A percentile compares a stretch with the other conserved stretches of the same genome.
Evolutionary conservation across 192 early-diverging fungal genomes (phyloP).

Genomic region (Polychytrium aggregatum): DNA sequence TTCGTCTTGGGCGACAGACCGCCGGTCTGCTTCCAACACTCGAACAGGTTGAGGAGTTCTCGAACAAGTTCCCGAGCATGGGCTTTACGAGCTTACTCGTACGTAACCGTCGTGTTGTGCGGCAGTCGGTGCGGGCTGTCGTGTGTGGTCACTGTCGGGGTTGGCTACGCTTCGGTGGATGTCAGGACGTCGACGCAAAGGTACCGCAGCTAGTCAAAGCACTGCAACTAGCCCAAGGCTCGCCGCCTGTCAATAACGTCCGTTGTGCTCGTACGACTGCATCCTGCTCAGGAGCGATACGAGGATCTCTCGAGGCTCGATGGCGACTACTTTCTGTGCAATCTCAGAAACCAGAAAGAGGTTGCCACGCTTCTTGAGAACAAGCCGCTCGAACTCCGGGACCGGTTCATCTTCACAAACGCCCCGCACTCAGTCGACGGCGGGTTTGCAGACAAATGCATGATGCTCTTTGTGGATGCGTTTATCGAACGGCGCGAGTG

Average conservation of each 20-base stretch:
- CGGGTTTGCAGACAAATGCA: neutral
- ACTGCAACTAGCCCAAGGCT: neutral
- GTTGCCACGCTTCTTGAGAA: conserved; percentile 55
- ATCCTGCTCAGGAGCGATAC: conserved; percentile 39
- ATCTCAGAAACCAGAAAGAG: conserved; percentile 47
- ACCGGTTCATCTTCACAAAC: conserved; percentile 60
- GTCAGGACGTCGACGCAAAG: conserved; percentile 29
- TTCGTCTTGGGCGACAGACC: conserved; percentile 10
- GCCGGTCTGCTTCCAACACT: conserved; percentile 66
- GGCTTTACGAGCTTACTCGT: no score
- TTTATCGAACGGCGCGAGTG: conserved; percentile 28
- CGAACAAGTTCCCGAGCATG: conserved; percentile 51
- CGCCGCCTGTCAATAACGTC: neutral
- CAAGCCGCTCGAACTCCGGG: conserved; percentile 41
- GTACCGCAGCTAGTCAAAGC: neutral
- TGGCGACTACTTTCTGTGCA: conserved; percentile 67
- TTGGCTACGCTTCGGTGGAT: conserved; percentile 49
- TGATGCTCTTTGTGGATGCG: conserved; percentile 14
- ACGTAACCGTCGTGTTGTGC: no score
- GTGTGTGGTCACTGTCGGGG: no score
- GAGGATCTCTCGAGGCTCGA: conserved; percentile 55
- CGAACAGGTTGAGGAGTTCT: conserved; percentile 70
- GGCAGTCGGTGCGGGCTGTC: no score
- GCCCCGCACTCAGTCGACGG: conserved; percentile 46
- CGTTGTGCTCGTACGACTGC: no score